Evolutionary conservation across 2,329 filamentous ascomycete genomes (phyloP).

Genomic region (Xylariaceae sp.): DNA sequence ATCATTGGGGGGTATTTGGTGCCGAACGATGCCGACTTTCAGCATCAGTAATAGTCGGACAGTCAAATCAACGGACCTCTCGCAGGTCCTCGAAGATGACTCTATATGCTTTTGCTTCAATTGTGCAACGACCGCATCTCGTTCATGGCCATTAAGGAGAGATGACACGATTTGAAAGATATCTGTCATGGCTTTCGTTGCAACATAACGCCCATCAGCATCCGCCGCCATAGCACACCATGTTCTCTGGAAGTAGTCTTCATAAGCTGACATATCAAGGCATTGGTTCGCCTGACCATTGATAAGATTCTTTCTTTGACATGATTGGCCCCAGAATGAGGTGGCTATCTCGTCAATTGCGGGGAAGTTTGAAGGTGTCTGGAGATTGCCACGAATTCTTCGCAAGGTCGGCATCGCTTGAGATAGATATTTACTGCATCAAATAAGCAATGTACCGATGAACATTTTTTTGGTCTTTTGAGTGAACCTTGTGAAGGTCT

Average conservation of each 20-base stretch:
- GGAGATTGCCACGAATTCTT: background rate
- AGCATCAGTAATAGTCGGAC: conserved; percentile 12
- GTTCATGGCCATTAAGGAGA: background rate
- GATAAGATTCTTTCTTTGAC: background rate
- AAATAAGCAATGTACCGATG: too few species aligned
- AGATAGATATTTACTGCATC: background rate
- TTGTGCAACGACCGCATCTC: conserved; percentile 3
- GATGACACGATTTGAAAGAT: conserved; percentile 3
- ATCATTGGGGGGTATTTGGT: conserved; percentile 3
- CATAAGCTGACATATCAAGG: conserved; percentile 8
- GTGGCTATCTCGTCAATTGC: conserved; percentile 1
- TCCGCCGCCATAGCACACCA: conserved; percentile 7
- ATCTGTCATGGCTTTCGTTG: conserved; percentile 1
- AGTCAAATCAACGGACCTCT: conserved; percentile 7
- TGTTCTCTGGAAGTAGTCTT: conserved; percentile 8
- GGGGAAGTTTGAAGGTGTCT: background rate
- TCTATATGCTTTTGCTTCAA: background rate
- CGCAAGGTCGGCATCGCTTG: conserved; percentile 1
- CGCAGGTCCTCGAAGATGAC: conserved; percentile 1
- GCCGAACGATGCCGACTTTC: conserved; percentile 6
- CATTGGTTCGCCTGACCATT: conserved; percentile 2
- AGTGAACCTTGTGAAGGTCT: too few species aligned
- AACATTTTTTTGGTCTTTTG: too few species aligned
- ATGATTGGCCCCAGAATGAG: conserved; percentile 2
- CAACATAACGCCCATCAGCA: conserved; percentile 5